Base-by-base conservation (phyloP, 306 rosid species). In the Heteromeles arbutifolia region DNA sequence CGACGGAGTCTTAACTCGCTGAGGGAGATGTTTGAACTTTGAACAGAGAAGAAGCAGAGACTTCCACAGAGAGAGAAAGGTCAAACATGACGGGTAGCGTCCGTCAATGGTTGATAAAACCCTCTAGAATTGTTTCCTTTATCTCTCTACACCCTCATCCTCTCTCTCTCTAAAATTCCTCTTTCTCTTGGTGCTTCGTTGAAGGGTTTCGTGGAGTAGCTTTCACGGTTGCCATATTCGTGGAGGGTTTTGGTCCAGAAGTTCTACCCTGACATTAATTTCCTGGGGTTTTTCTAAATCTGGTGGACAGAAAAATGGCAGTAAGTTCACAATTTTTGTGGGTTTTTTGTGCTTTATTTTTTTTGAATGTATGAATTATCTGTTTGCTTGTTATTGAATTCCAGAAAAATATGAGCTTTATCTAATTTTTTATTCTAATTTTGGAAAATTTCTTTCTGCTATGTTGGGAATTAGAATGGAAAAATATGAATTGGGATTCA, bases 101-200 rank as follows among this genome's bases (percentile, higher is more conserved):
- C 90, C 84, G 93, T 92, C 90, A 85, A 88, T 87, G 86, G 82
- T 90, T 76, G 87, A 86, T 89, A 85, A 89, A 79, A 91, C 90
- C 67, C 88, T 81, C 81, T 78, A 75, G 64, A 74, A 29, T 14
- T 82, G 62, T 77, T 69, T 56, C 61, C 75, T 15, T 73, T 32
- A 73, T 74, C 62, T 73, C 66, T 24, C 61, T 59, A 70, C 61
- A 21, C 58, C 18, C 26, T 43, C n/a, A 18, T 29, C 37, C 65
- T 25, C 44, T 65, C 76, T 67, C 75, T 34, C 76, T 57, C 53
- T 44, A 59, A 72, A 73, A 58, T 63, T 48, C 32, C 6, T 58
- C 21, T 53, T 31, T 54, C 14, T 53, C 31, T 64, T n/a, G 69
- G 78, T 76, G 56, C 61, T 79, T 83, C 86, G 67, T 84, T 71